A percentile compares a stretch with the other conserved stretches of the same genome.
phyloP scores from a whole-genome alignment of 179 eudicot genomes.

The Gypsophila paniculata region DNA sequence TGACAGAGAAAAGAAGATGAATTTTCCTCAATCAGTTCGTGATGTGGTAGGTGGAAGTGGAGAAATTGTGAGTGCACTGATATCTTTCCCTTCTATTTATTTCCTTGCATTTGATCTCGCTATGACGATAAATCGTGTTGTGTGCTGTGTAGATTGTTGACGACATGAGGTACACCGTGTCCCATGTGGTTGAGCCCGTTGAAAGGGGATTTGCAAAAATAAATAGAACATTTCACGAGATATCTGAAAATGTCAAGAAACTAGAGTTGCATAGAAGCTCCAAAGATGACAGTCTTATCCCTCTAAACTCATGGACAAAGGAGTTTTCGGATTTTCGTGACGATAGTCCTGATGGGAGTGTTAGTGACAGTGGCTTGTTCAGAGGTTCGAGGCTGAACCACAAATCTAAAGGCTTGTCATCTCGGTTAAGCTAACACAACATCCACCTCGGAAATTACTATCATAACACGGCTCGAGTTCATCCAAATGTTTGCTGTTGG shows the following conservation, averaged over 20 bases:
- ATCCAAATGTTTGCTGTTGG: neutral
- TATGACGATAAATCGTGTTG: constrained; percentile 5
- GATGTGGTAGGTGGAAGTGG: constrained; percentile 95
- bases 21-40: constrained; percentile 82
- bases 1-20: constrained; percentile 62
- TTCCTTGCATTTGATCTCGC: neutral
- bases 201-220: constrained; percentile 89
- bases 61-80: constrained; percentile 62
- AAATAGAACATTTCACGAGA: constrained; percentile 72
- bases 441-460: neutral
- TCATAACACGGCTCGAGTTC: neutral
- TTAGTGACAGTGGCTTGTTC: constrained; percentile 80
- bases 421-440: constrained; percentile 31
- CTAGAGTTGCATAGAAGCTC: constrained; percentile 60
- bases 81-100: neutral
- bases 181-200: constrained; percentile 96
- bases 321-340: constrained; percentile 68
- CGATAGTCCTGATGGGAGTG: constrained; percentile 55
- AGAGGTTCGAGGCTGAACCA: constrained; percentile 41
- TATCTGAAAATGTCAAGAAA: constrained; percentile 78
- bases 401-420: constrained; percentile 37
- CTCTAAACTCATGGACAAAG: constrained; percentile 58
- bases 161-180: constrained; percentile 94
- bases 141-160: constrained; percentile 58
- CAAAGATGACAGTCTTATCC: constrained; percentile 77